These are phyloP conservation scores for Colletotrichum cordylinicola DNA, from an alignment of 2,329 filamentous ascomycete genomes.

Conservation along the genomic window DNA sequence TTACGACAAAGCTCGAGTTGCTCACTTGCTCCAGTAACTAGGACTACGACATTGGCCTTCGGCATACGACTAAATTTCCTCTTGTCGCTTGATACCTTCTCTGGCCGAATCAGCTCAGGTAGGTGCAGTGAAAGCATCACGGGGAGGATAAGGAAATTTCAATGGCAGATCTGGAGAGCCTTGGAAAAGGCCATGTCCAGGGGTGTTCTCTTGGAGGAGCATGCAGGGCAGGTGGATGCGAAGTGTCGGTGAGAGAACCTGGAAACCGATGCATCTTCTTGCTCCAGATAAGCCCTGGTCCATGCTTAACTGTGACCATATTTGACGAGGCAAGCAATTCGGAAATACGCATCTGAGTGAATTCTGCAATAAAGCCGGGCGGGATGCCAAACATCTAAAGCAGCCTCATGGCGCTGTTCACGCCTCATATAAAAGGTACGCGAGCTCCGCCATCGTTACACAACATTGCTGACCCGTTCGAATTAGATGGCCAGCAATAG, in stretches of 20 bases:
- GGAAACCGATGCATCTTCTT: neutral
- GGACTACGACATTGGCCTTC: neutral
- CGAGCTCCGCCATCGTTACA: neutral
- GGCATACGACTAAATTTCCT: neutral
- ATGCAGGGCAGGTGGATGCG: neutral
- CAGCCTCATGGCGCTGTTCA: neutral
- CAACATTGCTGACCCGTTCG: neutral
- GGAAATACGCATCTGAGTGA: neutral
- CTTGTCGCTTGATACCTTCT: neutral
- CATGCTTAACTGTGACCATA: neutral
- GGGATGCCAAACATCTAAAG: neutral
- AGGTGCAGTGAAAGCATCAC: neutral
- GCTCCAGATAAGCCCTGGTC: neutral
- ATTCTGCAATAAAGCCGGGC: neutral
- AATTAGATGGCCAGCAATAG: neutral
- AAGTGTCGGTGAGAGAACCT: constrained; percentile 13
- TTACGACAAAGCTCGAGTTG: neutral
- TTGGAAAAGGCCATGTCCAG: neutral
- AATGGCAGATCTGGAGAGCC: neutral
- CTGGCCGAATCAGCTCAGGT: neutral
- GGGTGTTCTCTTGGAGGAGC: neutral
- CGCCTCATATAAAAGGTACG: neutral
- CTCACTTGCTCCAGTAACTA: neutral
- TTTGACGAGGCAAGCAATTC: neutral
- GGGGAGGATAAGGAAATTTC: neutral